A percentile compares a stretch with the other conserved stretches of the same genome.
Evolutionary conservation across 2,329 filamentous ascomycete species (phyloP).

Genomic region (Scedosporium aurantiacum): DNA sequence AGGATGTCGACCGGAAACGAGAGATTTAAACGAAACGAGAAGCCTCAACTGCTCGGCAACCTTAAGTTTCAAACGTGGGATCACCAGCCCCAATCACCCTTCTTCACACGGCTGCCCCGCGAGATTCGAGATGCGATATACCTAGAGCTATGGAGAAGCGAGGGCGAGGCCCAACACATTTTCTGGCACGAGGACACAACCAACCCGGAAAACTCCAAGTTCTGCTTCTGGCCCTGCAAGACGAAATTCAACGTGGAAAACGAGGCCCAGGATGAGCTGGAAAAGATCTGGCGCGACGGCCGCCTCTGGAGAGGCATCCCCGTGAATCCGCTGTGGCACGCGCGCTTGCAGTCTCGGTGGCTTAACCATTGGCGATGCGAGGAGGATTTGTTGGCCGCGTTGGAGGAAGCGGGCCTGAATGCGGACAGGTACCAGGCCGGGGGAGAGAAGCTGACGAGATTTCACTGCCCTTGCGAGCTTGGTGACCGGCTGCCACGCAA

Average conservation of each 20-base stretch:
- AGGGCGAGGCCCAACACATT: conserved; percentile 6
- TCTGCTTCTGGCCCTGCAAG: conserved; percentile 7
- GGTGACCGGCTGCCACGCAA: not conserved
- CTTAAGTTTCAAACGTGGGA: not conserved
- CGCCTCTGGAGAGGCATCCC: conserved; percentile 3
- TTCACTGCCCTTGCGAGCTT: not conserved
- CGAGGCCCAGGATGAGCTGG: conserved; percentile 9
- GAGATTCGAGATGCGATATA: conserved; percentile 7
- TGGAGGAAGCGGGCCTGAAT: not conserved
- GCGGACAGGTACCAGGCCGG: not conserved
- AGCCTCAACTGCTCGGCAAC: not conserved
- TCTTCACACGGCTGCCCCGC: conserved; percentile 1
- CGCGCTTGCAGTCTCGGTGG: conserved; percentile 10
- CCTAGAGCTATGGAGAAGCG: conserved; percentile 5
- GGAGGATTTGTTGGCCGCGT: conserved; percentile 4
- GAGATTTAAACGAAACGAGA: not conserved
- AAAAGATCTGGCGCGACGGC: conserved; percentile 8
- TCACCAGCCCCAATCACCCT: conserved; percentile 2
- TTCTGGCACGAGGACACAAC: not conserved
- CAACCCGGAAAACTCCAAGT: not conserved
- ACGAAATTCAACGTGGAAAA: conserved; percentile 5
- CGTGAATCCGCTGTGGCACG: conserved; percentile 9
- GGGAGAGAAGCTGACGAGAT: not conserved
- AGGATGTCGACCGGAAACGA: not conserved
- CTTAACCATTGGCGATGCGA: conserved; percentile 13